phyloP scores from a whole-genome alignment of 176 grass and related monocot species.

The Melocanna baccifera region DNA sequence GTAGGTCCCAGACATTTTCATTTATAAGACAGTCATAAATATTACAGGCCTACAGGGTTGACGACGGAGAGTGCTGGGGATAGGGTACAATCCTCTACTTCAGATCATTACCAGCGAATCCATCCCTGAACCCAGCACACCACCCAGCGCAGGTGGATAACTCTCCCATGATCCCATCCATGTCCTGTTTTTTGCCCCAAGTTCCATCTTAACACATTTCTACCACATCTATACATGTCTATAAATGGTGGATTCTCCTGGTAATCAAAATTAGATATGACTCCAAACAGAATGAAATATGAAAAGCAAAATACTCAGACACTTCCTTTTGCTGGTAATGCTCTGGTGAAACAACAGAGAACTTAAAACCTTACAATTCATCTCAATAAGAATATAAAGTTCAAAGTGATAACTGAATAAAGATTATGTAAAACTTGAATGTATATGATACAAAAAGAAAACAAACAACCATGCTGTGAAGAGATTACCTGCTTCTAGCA shows the following conservation, averaged over 20 bases:
- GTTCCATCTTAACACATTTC: not conserved
- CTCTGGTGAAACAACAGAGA: not conserved
- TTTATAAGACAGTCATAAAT: not conserved
- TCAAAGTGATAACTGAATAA: not conserved
- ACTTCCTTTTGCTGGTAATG: not conserved
- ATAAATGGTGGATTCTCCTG: not conserved
- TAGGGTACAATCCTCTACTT: not conserved
- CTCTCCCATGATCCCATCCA: not conserved
- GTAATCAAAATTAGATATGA: not conserved
- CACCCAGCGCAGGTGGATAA: not conserved
- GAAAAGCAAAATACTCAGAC: not conserved
- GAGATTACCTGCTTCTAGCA: conserved; percentile 78
- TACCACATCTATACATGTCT: not conserved
- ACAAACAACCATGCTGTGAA: not conserved
- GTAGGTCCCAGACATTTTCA: not conserved
- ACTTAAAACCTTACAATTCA: not conserved
- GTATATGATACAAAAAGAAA: not conserved
- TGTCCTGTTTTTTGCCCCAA: not conserved
- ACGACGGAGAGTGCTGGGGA: not conserved
- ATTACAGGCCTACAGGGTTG: not conserved
- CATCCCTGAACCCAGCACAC: not conserved
- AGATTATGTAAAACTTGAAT: not conserved
- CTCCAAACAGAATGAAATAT: not conserved
- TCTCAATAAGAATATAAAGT: not conserved
- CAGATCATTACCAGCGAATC: not conserved